These are phyloP conservation scores for Globisporangium perplexum DNA, from an alignment of 352 stramenopile species.

Conservation along the genomic window DNA sequence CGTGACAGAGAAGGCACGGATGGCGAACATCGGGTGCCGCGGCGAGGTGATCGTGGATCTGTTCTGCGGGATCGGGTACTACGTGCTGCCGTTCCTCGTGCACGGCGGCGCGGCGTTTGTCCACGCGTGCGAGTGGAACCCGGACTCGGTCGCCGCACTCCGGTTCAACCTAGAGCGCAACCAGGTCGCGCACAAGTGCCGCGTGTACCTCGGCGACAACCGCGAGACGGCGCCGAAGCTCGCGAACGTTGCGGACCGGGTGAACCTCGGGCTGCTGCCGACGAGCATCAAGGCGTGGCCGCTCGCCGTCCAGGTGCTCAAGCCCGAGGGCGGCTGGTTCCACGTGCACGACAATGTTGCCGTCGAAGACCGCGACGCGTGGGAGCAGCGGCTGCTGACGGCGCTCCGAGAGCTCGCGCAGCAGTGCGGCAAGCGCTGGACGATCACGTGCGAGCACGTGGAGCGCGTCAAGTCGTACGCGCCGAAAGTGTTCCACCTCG, in stretches of 20 bases:
- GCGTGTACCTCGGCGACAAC: slow-evolving; percentile 89
- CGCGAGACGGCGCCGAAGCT: slow-evolving; percentile 66
- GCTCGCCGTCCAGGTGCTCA: slow-evolving; percentile 89
- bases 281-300: slow-evolving; percentile 93
- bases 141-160: slow-evolving; percentile 88
- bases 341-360: slow-evolving; percentile 96
- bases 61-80: slow-evolving; percentile 98
- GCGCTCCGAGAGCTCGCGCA: slow-evolving; percentile 44
- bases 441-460: slow-evolving; percentile 78
- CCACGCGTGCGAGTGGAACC: slow-evolving; percentile 95
- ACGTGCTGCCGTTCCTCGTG: slow-evolving; percentile 93
- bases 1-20: slow-evolving; percentile 94
- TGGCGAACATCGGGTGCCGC: slow-evolving; percentile 79
- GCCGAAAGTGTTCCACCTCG: slow-evolving; percentile 86
- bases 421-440: slow-evolving; percentile 51
- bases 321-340: slow-evolving; percentile 87
- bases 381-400: slow-evolving; percentile 58
- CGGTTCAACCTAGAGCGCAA: slow-evolving; percentile 92
- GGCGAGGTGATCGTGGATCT: slow-evolving; percentile 93
- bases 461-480: slow-evolving; percentile 92
- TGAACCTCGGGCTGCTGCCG: slow-evolving; percentile 93
- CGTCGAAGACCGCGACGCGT: slow-evolving; percentile 71
- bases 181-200: slow-evolving; percentile 73
- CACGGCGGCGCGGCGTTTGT: slow-evolving; percentile 87
- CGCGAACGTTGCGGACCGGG: slow-evolving; percentile 82